phyloP scores from a whole-genome alignment of 768 basidiomycete genomes.

The Tulasnella sp. region DNA sequence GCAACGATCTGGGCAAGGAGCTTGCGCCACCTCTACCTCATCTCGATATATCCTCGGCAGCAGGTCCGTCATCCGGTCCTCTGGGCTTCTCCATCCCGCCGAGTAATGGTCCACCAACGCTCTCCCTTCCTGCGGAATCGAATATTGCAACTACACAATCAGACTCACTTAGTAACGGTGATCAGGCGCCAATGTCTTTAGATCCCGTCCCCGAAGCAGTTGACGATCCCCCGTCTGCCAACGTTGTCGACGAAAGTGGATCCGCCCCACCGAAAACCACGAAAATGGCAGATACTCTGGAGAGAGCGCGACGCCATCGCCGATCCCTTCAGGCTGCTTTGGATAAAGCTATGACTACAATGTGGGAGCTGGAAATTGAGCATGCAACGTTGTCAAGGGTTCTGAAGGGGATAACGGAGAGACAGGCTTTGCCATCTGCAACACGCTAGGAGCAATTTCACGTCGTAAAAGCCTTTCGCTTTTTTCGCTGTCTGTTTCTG shows the following conservation, averaged over 20 bases:
- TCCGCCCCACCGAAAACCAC: not conserved
- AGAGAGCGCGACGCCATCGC: not conserved
- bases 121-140: no score
- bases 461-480: not conserved
- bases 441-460: not conserved
- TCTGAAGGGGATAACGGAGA: not conserved
- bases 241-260: not conserved
- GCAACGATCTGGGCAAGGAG: not conserved
- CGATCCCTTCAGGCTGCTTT: not conserved
- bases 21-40: not conserved
- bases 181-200: no score
- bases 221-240: not conserved
- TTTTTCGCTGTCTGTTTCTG: not conserved
- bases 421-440: not conserved
- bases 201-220: not conserved
- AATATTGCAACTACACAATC: no score
- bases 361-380: conserved; percentile 10
- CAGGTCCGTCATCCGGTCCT: not conserved
- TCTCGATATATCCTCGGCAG: not conserved
- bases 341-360: not conserved
- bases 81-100: no score
- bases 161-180: no score
- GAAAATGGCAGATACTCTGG: not conserved
- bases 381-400: conserved; percentile 5
- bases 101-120: no score